These are phyloP conservation scores for Cryptococcus depauperatus DNA, from an alignment of 1,284 basidiomycete species.

Conservation along the genomic window DNA sequence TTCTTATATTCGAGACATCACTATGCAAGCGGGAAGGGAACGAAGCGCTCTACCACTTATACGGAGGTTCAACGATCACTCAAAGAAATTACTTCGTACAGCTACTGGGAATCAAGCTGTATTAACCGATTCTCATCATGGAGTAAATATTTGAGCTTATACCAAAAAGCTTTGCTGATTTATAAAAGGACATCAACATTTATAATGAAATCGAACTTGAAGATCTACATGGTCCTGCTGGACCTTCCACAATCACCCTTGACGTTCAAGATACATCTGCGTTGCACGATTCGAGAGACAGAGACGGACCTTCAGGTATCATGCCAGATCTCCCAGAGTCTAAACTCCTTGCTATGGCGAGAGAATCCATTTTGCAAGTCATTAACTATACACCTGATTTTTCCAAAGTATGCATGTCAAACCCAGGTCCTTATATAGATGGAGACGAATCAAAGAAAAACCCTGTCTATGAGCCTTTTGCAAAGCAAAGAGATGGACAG, in stretches of 20 bases:
- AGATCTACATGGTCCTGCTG: slow-evolving; percentile 66
- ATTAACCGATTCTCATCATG: background rate
- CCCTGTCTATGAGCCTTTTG: slow-evolving; percentile 19
- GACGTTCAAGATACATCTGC: slow-evolving; percentile 53
- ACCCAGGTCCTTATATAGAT: slow-evolving; percentile 16
- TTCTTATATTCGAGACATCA: slow-evolving; percentile 78
- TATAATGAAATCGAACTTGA: slow-evolving; percentile 75
- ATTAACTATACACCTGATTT: slow-evolving; percentile 22
- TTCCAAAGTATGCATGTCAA: slow-evolving; percentile 23
- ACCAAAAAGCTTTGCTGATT: background rate
- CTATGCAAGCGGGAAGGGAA: slow-evolving; percentile 92
- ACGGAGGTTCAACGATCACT: slow-evolving; percentile 95
- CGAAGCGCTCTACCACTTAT: slow-evolving; percentile 82
- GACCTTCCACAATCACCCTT: slow-evolving; percentile 61
- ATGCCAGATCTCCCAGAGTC: slow-evolving; percentile 16
- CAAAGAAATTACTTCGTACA: slow-evolving; percentile 61
- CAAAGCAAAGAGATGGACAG: slow-evolving; percentile 29
- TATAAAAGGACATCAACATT: slow-evolving; percentile 22
- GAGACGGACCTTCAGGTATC: slow-evolving; percentile 24
- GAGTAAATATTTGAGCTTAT: background rate
- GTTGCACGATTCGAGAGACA: slow-evolving; percentile 11
- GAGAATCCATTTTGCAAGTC: slow-evolving; percentile 11
- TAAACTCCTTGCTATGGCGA: slow-evolving; percentile 16
- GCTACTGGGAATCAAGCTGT: slow-evolving; percentile 6
- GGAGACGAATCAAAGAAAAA: slow-evolving; percentile 3